Conservation (phyloP, 202 grass and related monocot genomes). For the Eragrostis tef region DNA sequence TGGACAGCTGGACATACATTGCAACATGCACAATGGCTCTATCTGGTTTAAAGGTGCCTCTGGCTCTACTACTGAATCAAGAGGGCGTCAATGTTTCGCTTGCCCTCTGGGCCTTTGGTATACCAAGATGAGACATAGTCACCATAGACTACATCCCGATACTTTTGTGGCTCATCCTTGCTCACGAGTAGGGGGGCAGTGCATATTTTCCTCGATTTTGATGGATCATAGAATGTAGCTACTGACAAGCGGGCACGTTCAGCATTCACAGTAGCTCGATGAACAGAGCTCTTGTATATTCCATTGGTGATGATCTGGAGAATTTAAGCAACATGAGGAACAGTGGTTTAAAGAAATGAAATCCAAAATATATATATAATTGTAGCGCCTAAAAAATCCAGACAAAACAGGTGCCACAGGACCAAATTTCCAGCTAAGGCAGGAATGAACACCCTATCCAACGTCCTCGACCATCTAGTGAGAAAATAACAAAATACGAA, state of each 20-base stretch:
- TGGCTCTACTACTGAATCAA: constrained; percentile 55
- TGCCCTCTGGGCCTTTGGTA: constrained; percentile 84
- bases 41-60: neutral
- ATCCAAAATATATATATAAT: neutral
- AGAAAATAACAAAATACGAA: constrained; percentile 3
- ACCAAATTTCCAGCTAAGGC: neutral
- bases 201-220: constrained; percentile 73
- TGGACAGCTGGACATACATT: neutral
- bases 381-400: neutral
- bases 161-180: constrained; percentile 61
- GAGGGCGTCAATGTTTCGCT: constrained; percentile 84
- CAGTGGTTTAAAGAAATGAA: neutral
- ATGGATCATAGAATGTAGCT: constrained; percentile 86
- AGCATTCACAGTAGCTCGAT: constrained; percentile 77
- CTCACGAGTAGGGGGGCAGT: constrained; percentile 63
- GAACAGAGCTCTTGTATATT: constrained; percentile 73
- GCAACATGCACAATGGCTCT: neutral
- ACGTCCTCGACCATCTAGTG: neutral
- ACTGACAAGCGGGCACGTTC: constrained; percentile 70
- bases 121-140: constrained; percentile 95
- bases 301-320: constrained; percentile 88
- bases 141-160: constrained; percentile 73
- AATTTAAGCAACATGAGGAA: constrained; percentile 23
- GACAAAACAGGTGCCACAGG: constrained; percentile 9
- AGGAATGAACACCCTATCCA: neutral